These are phyloP conservation scores for Pseudogymnoascus sp. DNA, from an alignment of 2,329 filamentous ascomycete genomes.

Conservation along the genomic window DNA sequence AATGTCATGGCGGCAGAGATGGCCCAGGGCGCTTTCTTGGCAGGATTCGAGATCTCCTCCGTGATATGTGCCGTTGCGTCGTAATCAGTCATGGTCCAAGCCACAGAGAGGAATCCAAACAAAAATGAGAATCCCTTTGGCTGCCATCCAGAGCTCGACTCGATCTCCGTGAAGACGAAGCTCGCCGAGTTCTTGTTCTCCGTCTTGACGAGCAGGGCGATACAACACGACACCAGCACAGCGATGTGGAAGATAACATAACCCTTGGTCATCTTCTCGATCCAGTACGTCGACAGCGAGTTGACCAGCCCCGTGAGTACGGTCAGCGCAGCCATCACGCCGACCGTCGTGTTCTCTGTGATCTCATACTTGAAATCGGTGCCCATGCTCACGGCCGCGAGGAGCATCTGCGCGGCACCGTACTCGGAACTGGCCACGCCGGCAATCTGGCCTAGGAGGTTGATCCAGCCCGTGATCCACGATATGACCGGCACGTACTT, in stretches of 20 bases:
- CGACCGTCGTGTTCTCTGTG: conserved; percentile 41
- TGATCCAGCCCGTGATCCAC: conserved; percentile 41
- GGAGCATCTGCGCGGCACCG: conserved; percentile 48
- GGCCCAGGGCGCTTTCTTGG: conserved; percentile 47
- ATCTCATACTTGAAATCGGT: conserved; percentile 41
- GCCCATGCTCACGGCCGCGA: conserved; percentile 47
- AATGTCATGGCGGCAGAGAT: conserved; percentile 49
- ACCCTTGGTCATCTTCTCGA: conserved; percentile 50
- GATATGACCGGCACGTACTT: conserved; percentile 42
- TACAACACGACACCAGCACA: conserved; percentile 43
- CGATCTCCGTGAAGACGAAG: conserved; percentile 50
- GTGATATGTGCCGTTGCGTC: conserved; percentile 42
- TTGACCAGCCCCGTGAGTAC: conserved; percentile 47
- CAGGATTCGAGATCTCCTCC: conserved; percentile 46
- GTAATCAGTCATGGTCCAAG: conserved; percentile 55
- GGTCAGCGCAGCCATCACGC: conserved; percentile 48
- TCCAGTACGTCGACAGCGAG: conserved; percentile 49
- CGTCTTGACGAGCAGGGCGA: conserved; percentile 44
- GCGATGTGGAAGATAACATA: conserved; percentile 52
- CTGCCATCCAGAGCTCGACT: conserved; percentile 45
- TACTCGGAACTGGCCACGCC: conserved; percentile 52
- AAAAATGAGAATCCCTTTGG: conserved; percentile 49
- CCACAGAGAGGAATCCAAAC: conserved; percentile 54
- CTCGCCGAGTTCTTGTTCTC: conserved; percentile 43
- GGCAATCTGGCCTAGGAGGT: conserved; percentile 41